Evolutionary conservation across 2,329 filamentous ascomycete genomes (phyloP).

Genomic region (Davidsoniella australis): DNA sequence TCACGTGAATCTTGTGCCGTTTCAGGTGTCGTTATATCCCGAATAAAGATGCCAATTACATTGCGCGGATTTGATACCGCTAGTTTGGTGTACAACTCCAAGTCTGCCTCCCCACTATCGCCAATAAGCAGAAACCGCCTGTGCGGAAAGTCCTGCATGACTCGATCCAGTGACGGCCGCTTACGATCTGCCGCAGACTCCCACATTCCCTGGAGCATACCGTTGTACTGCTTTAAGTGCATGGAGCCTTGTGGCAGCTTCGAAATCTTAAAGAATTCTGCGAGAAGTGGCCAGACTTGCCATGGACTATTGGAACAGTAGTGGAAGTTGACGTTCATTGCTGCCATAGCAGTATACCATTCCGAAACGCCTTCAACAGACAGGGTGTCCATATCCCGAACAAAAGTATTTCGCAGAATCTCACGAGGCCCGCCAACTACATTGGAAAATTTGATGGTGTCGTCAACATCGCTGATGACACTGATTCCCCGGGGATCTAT

Average conservation of each 20-base stretch:
- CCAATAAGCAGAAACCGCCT: constrained; percentile 78
- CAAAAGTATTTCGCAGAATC: constrained; percentile 92
- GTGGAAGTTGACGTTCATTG: constrained; percentile 74
- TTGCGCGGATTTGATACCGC: constrained; percentile 67
- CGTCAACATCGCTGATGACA: constrained; percentile 92
- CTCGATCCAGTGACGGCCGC: constrained; percentile 68
- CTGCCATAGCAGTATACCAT: constrained; percentile 67
- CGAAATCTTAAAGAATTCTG: constrained; percentile 65
- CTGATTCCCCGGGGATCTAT: constrained; percentile 70
- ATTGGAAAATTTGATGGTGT: constrained; percentile 91
- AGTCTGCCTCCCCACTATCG: constrained; percentile 88
- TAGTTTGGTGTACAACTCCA: constrained; percentile 95
- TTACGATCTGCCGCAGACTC: constrained; percentile 94
- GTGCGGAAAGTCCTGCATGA: constrained; percentile 77
- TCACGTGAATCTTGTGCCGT: constrained; percentile 18
- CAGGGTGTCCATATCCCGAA: constrained; percentile 66
- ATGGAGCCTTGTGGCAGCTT: constrained; percentile 77
- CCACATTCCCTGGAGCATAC: constrained; percentile 95
- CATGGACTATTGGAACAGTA: constrained; percentile 99
- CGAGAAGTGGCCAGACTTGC: constrained; percentile 85
- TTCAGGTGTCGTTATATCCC: constrained; percentile 77
- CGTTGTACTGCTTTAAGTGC: constrained; percentile 88
- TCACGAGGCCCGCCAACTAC: constrained; percentile 76
- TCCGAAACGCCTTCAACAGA: constrained; percentile 74
- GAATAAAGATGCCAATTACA: constrained; percentile 77